Evolutionary conservation across 176 grass and related monocot species (phyloP).

Genomic region (Chloris gayana): DNA sequence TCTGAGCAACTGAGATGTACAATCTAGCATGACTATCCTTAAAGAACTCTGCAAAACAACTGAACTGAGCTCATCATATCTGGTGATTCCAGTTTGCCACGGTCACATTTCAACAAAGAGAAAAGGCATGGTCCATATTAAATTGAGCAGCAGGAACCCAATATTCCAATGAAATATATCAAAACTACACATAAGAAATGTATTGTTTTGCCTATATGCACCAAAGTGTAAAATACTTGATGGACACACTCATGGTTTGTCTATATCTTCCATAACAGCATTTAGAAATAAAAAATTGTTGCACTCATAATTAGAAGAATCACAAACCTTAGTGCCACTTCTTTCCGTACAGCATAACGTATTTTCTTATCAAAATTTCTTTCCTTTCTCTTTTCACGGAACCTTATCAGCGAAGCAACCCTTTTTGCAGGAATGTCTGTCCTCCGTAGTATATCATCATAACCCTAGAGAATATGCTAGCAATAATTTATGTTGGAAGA

Average conservation of each 20-base stretch:
- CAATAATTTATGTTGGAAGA: constrained; percentile 8
- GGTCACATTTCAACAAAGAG: too few relatives aligned
- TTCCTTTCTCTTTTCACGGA: constrained; percentile 92
- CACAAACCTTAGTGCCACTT: constrained; percentile 86
- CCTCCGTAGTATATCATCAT: constrained; percentile 82
- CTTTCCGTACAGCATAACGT: constrained; percentile 88
- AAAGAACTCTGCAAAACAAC: not conserved
- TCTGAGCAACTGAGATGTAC: constrained; percentile 5
- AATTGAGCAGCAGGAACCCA: constrained; percentile 14
- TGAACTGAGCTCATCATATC: not conserved
- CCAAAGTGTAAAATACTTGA: not conserved
- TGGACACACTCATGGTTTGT: not conserved
- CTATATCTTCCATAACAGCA: not conserved
- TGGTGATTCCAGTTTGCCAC: not conserved
- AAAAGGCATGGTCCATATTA: not conserved
- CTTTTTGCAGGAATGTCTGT: constrained; percentile 88
- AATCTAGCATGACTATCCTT: not conserved
- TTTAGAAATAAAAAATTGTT: constrained; percentile 3
- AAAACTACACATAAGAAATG: not conserved
- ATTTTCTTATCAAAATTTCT: constrained; percentile 99
- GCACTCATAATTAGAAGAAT: not conserved
- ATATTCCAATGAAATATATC: not conserved
- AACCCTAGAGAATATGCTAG: constrained; percentile 55
- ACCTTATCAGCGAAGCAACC: constrained; percentile 86
- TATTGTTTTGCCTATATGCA: not conserved